phyloP scores from a whole-genome alignment of 1,284 basidiomycete genomes.

The Hortiboletus rubellus region DNA sequence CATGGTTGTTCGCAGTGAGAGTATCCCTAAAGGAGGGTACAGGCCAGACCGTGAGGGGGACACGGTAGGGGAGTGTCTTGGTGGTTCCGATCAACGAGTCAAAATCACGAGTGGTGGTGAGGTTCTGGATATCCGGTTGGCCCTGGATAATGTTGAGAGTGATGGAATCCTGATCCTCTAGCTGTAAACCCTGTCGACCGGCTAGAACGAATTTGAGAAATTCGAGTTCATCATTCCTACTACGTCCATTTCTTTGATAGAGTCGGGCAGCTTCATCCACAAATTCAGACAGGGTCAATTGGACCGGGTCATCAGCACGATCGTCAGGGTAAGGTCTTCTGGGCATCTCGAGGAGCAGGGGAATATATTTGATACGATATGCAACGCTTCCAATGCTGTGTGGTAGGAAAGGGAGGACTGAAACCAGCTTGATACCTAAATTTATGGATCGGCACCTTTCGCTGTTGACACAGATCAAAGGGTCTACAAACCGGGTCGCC shows the following conservation, averaged over 20 bases:
- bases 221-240: not conserved
- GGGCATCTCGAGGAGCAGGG: no score
- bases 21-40: slow-evolving; percentile 10
- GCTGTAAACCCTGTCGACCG: not conserved
- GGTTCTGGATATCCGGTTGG: not conserved
- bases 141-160: slow-evolving; percentile 6
- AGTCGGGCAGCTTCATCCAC: not conserved
- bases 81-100: slow-evolving; percentile 15
- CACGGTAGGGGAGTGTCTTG: not conserved
- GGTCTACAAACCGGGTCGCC: no score
- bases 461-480: no score
- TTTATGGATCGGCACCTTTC: no score
- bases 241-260: not conserved
- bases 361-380: no score
- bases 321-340: slow-evolving; percentile 4
- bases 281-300: not conserved
- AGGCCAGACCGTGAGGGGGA: slow-evolving; percentile 9
- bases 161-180: not conserved
- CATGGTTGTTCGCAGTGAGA: slow-evolving; percentile 3
- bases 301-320: not conserved
- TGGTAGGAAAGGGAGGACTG: no score
- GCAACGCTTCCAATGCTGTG: no score
- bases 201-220: slow-evolving; percentile 14
- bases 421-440: no score
- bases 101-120: slow-evolving; percentile 1